Percentiles rank a stretch among this genome's conserved stretches.
These are phyloP conservation scores for Xylaria hypoxylon DNA, from an alignment of 2,329 filamentous ascomycete genomes.

Conservation along the genomic window DNA sequence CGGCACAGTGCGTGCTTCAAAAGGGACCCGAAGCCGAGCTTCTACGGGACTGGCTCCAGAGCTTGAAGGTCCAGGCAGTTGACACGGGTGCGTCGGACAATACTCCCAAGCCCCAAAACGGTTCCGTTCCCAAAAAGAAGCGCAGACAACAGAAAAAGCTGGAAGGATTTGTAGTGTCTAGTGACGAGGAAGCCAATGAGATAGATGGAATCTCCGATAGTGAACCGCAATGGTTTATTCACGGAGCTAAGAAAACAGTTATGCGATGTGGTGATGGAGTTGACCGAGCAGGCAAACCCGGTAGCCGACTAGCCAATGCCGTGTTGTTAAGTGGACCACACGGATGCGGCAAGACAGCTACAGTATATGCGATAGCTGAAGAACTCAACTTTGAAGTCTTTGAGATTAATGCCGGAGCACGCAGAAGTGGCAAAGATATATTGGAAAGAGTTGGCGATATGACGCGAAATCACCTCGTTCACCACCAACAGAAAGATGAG, in stretches of 20 bases:
- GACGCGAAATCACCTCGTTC: conserved; percentile 93
- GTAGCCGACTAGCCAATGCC: conserved; percentile 72
- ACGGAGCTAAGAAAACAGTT: conserved; percentile 63
- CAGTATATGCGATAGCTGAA: conserved; percentile 90
- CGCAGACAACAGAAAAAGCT: conserved; percentile 79
- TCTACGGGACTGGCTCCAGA: conserved; percentile 83
- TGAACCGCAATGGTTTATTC: conserved; percentile 62
- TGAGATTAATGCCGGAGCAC: conserved; percentile 87
- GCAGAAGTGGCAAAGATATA: conserved; percentile 89
- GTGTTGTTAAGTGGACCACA: conserved; percentile 90
- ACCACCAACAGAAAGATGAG: conserved; percentile 57
- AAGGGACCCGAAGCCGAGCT: conserved; percentile 74
- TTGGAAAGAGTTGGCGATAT: conserved; percentile 95
- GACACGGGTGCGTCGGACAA: conserved; percentile 66
- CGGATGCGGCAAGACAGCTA: conserved; percentile 92
- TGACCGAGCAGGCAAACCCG: conserved; percentile 53
- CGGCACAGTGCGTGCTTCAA: conserved; percentile 80
- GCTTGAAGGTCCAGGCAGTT: conserved; percentile 80
- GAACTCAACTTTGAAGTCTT: conserved; percentile 95
- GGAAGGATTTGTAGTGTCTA: conserved; percentile 83
- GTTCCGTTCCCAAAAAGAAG: conserved; percentile 65
- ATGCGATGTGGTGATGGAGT: conserved; percentile 56
- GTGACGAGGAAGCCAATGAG: conserved; percentile 78
- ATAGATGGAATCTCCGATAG: conserved; percentile 75
- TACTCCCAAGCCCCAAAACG: conserved; percentile 49